Conservation (phyloP, 2,329 filamentous ascomycete genomes). For the Epicoccum sorghinum region DNA sequence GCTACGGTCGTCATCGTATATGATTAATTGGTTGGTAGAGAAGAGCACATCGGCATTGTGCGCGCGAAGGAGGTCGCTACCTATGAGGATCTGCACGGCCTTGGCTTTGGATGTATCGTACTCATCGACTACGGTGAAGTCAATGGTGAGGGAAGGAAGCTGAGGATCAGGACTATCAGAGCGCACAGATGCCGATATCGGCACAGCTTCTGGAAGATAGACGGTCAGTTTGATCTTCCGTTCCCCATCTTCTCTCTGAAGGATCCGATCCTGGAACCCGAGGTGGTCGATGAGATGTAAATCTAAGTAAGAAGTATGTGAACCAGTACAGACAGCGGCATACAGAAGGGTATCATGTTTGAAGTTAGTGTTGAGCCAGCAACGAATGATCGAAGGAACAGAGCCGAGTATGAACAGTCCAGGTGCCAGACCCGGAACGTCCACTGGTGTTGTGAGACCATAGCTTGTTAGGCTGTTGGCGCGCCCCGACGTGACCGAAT, state of each 20-base stretch:
- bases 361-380: conserved; percentile 91
- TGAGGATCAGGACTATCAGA: conserved; percentile 76
- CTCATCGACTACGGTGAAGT: conserved; percentile 75
- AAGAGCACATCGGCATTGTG: conserved; percentile 92
- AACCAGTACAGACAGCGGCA: conserved; percentile 89
- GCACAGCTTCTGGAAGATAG: conserved; percentile 88
- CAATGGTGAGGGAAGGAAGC: conserved; percentile 79
- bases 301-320: conserved; percentile 84
- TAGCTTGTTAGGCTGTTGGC: conserved; percentile 74
- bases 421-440: conserved; percentile 77
- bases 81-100: conserved; percentile 83
- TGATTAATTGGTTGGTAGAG: conserved; percentile 85
- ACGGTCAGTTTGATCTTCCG: conserved; percentile 78
- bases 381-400: conserved; percentile 91
- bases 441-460: conserved; percentile 78
- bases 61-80: conserved; percentile 82
- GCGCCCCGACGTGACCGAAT: conserved; percentile 77
- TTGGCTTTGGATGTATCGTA: conserved; percentile 59
- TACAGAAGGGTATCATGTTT: conserved; percentile 89
- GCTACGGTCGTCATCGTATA: conserved; percentile 85
- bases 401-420: conserved; percentile 85
- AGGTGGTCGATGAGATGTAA: conserved; percentile 76
- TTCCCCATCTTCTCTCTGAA: conserved; percentile 68
- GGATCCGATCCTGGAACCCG: conserved; percentile 70
- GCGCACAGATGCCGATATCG: conserved; percentile 71